Evolutionary conservation across 352 stramenopile species (phyloP).

Genomic region (Pythium aristosporum): DNA sequence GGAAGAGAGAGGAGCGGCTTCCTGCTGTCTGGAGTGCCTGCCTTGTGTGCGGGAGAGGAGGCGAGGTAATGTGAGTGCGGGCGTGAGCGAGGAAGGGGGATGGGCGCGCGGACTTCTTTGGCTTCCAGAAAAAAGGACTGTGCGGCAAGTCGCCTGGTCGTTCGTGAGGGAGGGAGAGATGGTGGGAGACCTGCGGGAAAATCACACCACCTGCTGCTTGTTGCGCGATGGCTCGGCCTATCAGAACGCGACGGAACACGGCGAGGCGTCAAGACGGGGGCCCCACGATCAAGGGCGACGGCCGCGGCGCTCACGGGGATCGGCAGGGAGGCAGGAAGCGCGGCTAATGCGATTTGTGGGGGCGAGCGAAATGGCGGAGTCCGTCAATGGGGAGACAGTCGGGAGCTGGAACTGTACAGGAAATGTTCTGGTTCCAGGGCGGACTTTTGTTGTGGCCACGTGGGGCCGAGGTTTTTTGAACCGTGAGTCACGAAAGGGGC

Average conservation of each 20-base stretch:
- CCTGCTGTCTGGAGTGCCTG: too few species aligned
- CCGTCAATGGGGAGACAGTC: neutral
- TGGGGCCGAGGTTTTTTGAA: neutral
- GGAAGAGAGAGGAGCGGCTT: neutral
- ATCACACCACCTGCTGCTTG: neutral
- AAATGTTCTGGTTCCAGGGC: constrained; percentile 6
- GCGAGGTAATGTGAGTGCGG: neutral
- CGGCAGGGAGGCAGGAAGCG: too few species aligned
- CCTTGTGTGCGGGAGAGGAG: too few species aligned
- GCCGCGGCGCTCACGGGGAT: too few species aligned
- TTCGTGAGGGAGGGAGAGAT: too few species aligned
- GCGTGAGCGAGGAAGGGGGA: neutral
- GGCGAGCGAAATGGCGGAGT: neutral
- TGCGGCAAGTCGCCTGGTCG: too few species aligned
- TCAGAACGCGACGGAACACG: neutral
- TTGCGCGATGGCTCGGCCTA: neutral
- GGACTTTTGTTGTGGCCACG: neutral
- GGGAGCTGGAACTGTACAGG: neutral
- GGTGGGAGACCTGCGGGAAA: neutral
- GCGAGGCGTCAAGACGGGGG: neutral
- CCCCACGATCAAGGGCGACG: neutral
- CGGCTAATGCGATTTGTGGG: neutral
- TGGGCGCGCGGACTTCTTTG: too few species aligned
- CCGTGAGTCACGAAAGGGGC: neutral
- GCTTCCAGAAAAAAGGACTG: too few species aligned